A percentile compares a stretch with the other conserved stretches of the same genome.
Evolutionary conservation across 495 filamentous ascomycete genomes (phyloP).

Genomic region (Pyronema omphalodes): DNA sequence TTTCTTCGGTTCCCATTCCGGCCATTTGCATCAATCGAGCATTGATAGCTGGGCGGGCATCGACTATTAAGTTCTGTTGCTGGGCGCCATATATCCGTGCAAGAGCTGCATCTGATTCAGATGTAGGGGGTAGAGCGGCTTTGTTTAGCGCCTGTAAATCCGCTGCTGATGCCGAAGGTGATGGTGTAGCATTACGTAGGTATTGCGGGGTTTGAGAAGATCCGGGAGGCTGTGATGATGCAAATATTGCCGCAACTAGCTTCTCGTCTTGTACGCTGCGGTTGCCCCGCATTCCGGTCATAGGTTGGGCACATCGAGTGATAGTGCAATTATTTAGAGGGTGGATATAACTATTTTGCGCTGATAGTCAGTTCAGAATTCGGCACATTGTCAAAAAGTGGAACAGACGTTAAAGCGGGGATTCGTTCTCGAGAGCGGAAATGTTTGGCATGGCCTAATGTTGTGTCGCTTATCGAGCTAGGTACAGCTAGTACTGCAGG

Average conservation of each 20-base stretch:
- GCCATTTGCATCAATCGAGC: constrained; percentile 90
- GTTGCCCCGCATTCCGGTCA: constrained; percentile 72
- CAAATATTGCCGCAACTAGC: constrained; percentile 76
- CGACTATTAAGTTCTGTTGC: constrained; percentile 87
- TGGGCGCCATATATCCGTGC: constrained; percentile 67
- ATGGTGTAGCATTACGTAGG: constrained; percentile 16
- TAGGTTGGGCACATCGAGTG: constrained; percentile 80
- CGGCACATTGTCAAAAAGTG: neutral
- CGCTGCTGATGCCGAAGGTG: constrained; percentile 15
- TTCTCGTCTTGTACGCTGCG: constrained; percentile 92
- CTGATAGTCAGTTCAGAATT: neutral
- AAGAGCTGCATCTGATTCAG: constrained; percentile 1
- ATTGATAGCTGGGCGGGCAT: constrained; percentile 89
- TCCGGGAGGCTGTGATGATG: constrained; percentile 26
- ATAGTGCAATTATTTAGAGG: constrained; percentile 95
- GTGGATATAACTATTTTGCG: constrained; percentile 48
- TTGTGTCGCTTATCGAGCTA: constrained; percentile 79
- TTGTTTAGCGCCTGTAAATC: constrained; percentile 7
- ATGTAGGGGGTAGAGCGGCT: constrained; percentile 3
- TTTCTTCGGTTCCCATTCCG: constrained; percentile 87
- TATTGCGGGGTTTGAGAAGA: constrained; percentile 18
- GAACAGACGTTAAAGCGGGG: constrained; percentile 59
- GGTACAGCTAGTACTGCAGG: constrained; percentile 71
- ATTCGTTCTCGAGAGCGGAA: constrained; percentile 79
- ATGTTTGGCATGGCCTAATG: constrained; percentile 76